Base-by-base conservation (phyloP, 768 basidiomycete genomes). In the Daedaleopsis nitida region DNA sequence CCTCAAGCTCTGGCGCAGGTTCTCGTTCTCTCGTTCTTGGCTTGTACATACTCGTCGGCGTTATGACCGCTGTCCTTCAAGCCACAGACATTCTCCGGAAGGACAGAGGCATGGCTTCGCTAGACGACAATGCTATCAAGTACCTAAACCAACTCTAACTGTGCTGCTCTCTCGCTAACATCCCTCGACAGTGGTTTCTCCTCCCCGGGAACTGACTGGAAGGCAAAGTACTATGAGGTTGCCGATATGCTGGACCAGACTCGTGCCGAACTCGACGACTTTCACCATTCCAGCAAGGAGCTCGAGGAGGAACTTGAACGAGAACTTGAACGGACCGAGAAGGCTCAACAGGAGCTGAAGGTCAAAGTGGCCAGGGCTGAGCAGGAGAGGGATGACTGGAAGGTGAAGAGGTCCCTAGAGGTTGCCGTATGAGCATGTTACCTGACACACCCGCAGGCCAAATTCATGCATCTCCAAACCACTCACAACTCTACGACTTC, bases 271-370 rank as follows among this genome's bases (percentile, higher is more conserved):
- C 87, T 96, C 53, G 87, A 90, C 70, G 91, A 96, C 69, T 94
- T 94, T 72, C 89, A 93, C 69, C 81, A 87, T 67, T 87, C 91
- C 63, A 89, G 91, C 78, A 93, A 91, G 75, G 94, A 96, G 66
- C 84, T 96, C 38, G 94, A 96, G 76, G 91, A 94, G 59, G 96
- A 98, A 75, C 77, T 98, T 66, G 94, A 96, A 81, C 83, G 83
- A 64, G 96, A 98, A 73, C 78, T 98, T 59, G 91, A 92, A 70
- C 81, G 89, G 56, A 91, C 93, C 43, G 92, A 96, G 77, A 90
- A 87, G 74, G 81, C 89, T 1, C 91, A 94, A 71, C 85, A 87
- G 71, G 92, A 93, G 23, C 82, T 92, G 37, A 86, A 81, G 77
- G 80, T 85, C 67, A 92, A 88, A 74, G 86, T 84, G 32, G 79